A percentile compares a stretch with the other conserved stretches of the same genome.
Conservation (phyloP, 148 eudicot genomes). For the Beta vulgaris region DNA sequence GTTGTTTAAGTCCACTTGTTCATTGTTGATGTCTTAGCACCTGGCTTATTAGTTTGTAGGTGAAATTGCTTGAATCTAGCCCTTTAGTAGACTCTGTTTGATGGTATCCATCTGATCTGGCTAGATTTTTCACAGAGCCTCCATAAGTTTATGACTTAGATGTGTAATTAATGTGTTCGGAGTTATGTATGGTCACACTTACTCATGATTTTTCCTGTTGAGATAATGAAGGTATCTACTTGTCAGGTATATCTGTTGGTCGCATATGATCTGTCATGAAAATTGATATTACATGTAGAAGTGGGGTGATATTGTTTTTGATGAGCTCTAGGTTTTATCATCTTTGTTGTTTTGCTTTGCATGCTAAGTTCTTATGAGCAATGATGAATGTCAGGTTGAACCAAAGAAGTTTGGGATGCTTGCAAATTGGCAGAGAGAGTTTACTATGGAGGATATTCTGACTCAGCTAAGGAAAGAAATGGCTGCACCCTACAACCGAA, state of each 20-base stretch:
- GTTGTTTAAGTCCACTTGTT: not conserved
- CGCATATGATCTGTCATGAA: not conserved
- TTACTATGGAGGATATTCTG: slow-evolving; percentile 54
- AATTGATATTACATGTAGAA: not conserved
- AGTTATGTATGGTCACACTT: too few species aligned
- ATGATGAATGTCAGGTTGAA: slow-evolving; percentile 39
- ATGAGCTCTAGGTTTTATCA: not conserved
- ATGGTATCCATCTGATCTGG: too few species aligned
- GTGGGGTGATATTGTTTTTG: not conserved
- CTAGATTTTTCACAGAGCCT: too few species aligned
- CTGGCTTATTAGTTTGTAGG: not conserved
- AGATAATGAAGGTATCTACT: too few species aligned
- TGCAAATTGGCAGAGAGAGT: slow-evolving; percentile 58
- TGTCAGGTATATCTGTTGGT: not conserved
- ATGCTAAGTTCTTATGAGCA: not conserved
- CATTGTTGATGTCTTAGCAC: not conserved
- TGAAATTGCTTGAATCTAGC: too few species aligned
- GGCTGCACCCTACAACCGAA: slow-evolving; percentile 51
- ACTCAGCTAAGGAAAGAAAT: slow-evolving; percentile 62
- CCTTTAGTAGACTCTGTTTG: too few species aligned
- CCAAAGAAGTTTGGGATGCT: slow-evolving; percentile 57
- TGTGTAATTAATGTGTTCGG: too few species aligned
- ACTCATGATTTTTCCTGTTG: too few species aligned
- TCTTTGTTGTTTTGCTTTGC: not conserved
- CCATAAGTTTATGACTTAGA: too few species aligned